Evolutionary conservation across 495 filamentous ascomycete species (phyloP), one percentile per base, ranked within the genome.

Genomic region (Bryoglossum gracile): DNA sequence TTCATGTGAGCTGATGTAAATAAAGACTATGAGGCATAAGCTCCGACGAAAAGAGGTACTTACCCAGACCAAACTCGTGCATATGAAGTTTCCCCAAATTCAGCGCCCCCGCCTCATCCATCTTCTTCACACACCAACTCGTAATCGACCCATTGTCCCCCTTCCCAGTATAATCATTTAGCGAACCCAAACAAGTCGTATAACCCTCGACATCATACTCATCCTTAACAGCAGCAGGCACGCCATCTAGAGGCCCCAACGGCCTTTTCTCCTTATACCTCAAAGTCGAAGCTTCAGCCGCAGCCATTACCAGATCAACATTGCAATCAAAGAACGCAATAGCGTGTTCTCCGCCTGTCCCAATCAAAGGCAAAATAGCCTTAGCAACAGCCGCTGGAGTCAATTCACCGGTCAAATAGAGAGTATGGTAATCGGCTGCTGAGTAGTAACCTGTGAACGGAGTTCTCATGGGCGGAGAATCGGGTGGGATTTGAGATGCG

Each of bases 171-270:
- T 80, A 82, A 54, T 82, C 75, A 17, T 77, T 68, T 38, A 69
- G 37, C 8, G 56, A 56, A 14, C 59, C 57, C 17, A 59, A 58
- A 48, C 69, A 80, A 44, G 76, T 82, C 24, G 76, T 71, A 53
- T 91, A 90, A 1, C 87, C 88, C 19, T 80, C 73, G 3, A 95
- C 66, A 53, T 85, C 78, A 23, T 82, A 75, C 59, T 96, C 89
- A 65, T 95, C 90, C 66, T 89, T 96, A 36, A 95, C 78, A 2
- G 84, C 87, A 39, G 95, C 77, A 0, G 89, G 89, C 11, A 96
- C 76, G 6, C 91, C 91, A 50, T 95, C 91, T 8, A 96, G 67
- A 0, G 84, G 62, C 2, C 85, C 73, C 0, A 86, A 63, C 9
- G 82, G 67, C 39, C 68, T 68, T 0, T 84, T 84, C 9, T 74